phyloP scores from a whole-genome alignment of 768 basidiomycete genomes.

The Grammothele lineata region DNA sequence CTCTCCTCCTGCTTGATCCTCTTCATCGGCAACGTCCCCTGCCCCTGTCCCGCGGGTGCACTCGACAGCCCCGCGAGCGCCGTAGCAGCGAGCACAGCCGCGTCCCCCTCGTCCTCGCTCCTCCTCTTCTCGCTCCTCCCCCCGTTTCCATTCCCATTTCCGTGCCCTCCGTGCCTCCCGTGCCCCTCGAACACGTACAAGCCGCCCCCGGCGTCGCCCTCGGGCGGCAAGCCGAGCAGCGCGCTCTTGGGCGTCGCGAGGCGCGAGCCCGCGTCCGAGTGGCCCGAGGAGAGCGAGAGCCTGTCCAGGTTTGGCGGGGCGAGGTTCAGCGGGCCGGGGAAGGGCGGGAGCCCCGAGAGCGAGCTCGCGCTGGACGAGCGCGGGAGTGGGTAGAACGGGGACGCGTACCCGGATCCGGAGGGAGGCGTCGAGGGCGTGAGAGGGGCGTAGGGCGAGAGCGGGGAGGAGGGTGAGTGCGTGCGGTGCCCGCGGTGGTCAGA shows the following conservation, averaged over 20 bases:
- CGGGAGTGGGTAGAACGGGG: constrained; percentile 14
- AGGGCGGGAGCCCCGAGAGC: constrained; percentile 6
- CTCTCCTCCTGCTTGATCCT: constrained; percentile 16
- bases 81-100: constrained; percentile 17
- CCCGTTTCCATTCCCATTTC: too few relatives aligned
- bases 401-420: constrained; percentile 12
- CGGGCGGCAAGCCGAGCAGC: constrained; percentile 17
- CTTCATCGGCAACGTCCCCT: not conserved
- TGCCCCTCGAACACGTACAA: not conserved
- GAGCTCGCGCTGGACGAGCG: constrained; percentile 9
- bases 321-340: constrained; percentile 16
- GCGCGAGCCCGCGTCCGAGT: constrained; percentile 17
- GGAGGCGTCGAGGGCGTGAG: constrained; percentile 5
- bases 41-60: not conserved
- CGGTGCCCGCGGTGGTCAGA: constrained; percentile 4
- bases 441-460: constrained; percentile 2
- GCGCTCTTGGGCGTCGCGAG: constrained; percentile 20
- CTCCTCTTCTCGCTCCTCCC: constrained; percentile 13
- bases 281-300: constrained; percentile 17
- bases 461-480: constrained; percentile 8
- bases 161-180: not conserved
- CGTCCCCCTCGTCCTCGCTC: constrained; percentile 16
- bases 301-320: constrained; percentile 17
- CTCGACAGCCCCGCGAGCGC: constrained; percentile 18
- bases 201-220: constrained; percentile 15